These are phyloP conservation scores for Diversispora eburnea DNA, from an alignment of 192 early-diverging fungal species.

Conservation along the genomic window DNA sequence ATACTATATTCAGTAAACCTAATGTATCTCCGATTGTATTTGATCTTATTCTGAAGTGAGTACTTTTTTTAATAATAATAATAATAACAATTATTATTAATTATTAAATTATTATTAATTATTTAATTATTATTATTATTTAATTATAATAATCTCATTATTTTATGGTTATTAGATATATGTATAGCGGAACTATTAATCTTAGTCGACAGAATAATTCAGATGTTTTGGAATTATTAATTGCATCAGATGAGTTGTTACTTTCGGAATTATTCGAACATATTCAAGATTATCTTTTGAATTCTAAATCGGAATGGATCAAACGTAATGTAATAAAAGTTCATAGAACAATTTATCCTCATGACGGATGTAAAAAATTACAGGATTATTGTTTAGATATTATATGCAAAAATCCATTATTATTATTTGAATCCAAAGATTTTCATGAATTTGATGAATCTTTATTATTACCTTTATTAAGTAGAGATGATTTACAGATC, in stretches of 20 bases:
- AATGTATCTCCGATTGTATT: conserved; percentile 20
- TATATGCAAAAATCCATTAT: conserved; percentile 22
- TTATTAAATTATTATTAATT: not conserved
- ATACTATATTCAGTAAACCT: conserved; percentile 10
- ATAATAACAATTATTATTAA: not conserved
- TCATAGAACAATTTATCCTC: not conserved
- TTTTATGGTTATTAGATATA: conserved; percentile 5
- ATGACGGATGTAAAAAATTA: conserved; percentile 6
- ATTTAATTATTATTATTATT: not conserved
- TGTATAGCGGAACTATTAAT: conserved; percentile 22
- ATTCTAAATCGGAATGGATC: conserved; percentile 4
- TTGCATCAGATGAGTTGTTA: conserved; percentile 26
- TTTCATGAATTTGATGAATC: conserved; percentile 23
- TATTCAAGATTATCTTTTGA: conserved; percentile 21
- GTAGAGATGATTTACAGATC: conserved; percentile 21
- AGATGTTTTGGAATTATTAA: conserved; percentile 19
- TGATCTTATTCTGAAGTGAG: conserved; percentile 26
- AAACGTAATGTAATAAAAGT: conserved; percentile 3
- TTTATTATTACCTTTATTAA: conserved; percentile 14
- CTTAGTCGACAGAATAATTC: not conserved
- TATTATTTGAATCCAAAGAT: conserved; percentile 19
- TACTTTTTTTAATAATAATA: not conserved
- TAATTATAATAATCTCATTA: not conserved
- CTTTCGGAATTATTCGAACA: conserved; percentile 21
- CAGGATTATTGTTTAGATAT: conserved; percentile 18